Evolutionary conservation across 371 early-diverging fungal genomes (phyloP), one percentile per base, ranked within the genome.

Genomic region (Cokeromyces recurvatus): DNA sequence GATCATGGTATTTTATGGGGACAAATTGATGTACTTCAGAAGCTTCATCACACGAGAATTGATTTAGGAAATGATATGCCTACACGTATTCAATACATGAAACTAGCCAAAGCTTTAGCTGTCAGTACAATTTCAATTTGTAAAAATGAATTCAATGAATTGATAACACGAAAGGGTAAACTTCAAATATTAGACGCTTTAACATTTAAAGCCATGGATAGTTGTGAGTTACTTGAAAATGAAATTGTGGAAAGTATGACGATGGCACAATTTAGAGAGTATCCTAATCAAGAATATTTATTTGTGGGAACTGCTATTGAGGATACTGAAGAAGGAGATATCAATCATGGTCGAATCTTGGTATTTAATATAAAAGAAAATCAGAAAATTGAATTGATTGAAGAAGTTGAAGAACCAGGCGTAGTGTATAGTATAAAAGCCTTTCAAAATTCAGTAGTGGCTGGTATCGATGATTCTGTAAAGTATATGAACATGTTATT

Each of bases 31-130:
- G 71, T 78, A 4, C 77, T 86, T 23, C 89, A 90, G 59, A 86
- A 86, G 48, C 77, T 94, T 14, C 95, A 96, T 54, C 75, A 92
- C 41, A 78, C 79, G 8, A 85, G 74, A 20, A 47, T 83, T n/a
- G 74, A 80, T 2, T 59, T 94, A 32, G 60, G 75, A 34, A 38
- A 49, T 4, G 53, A 57, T 40, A 84, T 81, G 64, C 82, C 87
- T 1, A 77, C 82, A 4, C 78, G 91, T 16, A 79, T 96, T 23
- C 71, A 76, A 0, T 78, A 87, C 43, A 73, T 86, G 27, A 72
- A 78, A 12, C 40, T 54, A 0, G 32, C 71, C 9, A 59, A 75
- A 37, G 69, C 77, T 1, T 59, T 92, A 46, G 87, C 77, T 0
- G 68, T 91, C 0, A 63, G 84, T 6, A 75, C 85, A 0, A 46